These are phyloP conservation scores for Artomyces pyxidatus DNA, from an alignment of 768 basidiomycete species.

Conservation along the genomic window DNA sequence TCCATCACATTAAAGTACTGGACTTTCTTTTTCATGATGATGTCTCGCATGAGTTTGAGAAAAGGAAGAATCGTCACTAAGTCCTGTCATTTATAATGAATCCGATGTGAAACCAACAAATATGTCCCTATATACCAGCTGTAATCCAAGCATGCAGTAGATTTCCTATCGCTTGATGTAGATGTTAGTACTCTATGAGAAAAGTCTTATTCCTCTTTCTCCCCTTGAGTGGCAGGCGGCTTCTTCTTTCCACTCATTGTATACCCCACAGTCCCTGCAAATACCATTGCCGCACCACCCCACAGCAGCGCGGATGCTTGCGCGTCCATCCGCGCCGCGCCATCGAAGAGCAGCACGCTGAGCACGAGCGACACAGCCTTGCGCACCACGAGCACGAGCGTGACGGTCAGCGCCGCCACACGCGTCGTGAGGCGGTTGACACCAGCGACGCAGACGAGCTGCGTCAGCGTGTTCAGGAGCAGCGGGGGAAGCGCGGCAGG, in stretches of 20 bases:
- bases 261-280: constrained; percentile 66
- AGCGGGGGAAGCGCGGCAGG: constrained; percentile 60
- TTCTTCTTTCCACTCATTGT: constrained; percentile 30
- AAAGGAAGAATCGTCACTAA: too few relatives aligned
- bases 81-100: too few relatives aligned
- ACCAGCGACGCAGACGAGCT: constrained; percentile 78
- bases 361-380: constrained; percentile 73
- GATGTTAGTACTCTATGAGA: too few relatives aligned
- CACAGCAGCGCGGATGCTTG: constrained; percentile 42
- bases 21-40: too few relatives aligned
- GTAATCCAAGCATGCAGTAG: too few relatives aligned
- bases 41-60: too few relatives aligned
- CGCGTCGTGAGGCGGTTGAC: constrained; percentile 80
- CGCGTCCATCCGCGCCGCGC: constrained; percentile 30
- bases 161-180: too few relatives aligned
- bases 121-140: too few relatives aligned
- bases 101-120: too few relatives aligned
- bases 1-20: too few relatives aligned
- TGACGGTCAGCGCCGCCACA: constrained; percentile 68
- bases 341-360: constrained; percentile 48
- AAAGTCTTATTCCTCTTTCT: too few relatives aligned
- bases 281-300: constrained; percentile 59
- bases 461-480: constrained; percentile 70
- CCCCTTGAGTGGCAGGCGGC: too few relatives aligned
- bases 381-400: constrained; percentile 71